These are phyloP conservation scores for Vigna nakashimae DNA, from an alignment of 306 rosid genomes.

Conservation along the genomic window DNA sequence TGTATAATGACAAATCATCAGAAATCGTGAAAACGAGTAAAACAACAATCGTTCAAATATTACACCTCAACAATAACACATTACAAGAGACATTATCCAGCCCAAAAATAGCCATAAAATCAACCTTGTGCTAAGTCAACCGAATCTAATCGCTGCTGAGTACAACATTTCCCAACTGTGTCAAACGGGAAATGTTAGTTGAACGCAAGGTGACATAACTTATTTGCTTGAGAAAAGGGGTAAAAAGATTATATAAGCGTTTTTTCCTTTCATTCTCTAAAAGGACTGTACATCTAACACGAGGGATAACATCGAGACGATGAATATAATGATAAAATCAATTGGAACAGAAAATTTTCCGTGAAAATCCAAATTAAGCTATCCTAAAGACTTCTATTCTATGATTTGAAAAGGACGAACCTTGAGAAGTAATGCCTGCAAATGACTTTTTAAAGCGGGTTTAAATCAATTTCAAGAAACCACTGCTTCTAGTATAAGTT, in stretches of 20 bases:
- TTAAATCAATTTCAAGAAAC: conserved; percentile 36
- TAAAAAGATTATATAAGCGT: conserved; percentile 1
- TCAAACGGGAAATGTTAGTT: not conserved
- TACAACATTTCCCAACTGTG: too few species aligned
- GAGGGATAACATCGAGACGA: conserved; percentile 31
- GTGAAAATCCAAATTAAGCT: conserved; percentile 31
- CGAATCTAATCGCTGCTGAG: not conserved
- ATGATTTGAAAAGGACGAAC: conserved; percentile 38
- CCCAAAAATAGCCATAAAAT: not conserved
- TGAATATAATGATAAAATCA: conserved; percentile 24
- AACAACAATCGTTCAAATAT: too few species aligned
- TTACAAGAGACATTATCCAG: not conserved
- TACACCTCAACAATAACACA: not conserved
- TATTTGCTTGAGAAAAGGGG: conserved; percentile 31
- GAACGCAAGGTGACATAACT: not conserved
- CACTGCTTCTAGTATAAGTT: conserved; percentile 35
- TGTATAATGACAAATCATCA: too few species aligned
- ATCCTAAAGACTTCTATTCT: conserved; percentile 32
- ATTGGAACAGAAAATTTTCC: not conserved
- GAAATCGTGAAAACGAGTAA: too few species aligned
- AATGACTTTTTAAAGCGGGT: conserved; percentile 34
- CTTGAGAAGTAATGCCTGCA: conserved; percentile 11
- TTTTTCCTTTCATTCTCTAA: conserved; percentile 30
- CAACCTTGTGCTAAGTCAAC: too few species aligned
- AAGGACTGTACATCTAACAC: conserved; percentile 37